These are phyloP conservation scores for Claviceps fusiformis DNA, from an alignment of 2,329 filamentous ascomycete species.

Conservation along the genomic window DNA sequence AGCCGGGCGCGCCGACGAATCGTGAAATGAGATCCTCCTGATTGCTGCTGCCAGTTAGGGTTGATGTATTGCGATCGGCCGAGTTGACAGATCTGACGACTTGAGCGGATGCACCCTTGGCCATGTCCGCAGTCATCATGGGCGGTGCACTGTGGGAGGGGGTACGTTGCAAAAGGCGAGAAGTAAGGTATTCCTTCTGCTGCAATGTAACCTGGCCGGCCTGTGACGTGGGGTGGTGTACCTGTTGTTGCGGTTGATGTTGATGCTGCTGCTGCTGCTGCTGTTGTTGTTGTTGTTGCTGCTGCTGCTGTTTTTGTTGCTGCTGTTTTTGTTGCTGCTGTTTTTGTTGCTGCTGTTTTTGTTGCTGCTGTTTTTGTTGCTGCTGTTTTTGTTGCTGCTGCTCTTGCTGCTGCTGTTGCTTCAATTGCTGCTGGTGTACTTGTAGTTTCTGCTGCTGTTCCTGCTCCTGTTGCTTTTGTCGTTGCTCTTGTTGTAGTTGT, in stretches of 20 bases:
- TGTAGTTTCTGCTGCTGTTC: background rate
- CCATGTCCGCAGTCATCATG: conserved; percentile 48
- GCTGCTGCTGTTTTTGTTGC: background rate
- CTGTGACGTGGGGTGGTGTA: conserved; percentile 4
- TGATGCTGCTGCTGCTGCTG: background rate
- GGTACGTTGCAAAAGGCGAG: conserved; percentile 50
- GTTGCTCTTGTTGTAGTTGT: background rate
- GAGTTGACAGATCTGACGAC: conserved; percentile 20
- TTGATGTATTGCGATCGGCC: conserved; percentile 14
- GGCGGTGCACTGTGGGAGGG: conserved; percentile 48
- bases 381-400: background rate
- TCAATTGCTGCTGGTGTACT: background rate
- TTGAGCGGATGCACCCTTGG: conserved; percentile 24
- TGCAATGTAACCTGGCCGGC: conserved; percentile 29
- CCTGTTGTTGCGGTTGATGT: background rate
- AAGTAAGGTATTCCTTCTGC: conserved; percentile 54
- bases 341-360: background rate
- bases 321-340: background rate
- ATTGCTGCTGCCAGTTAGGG: conserved; percentile 20
- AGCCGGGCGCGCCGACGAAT: conserved; percentile 40
- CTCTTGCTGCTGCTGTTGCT: background rate
- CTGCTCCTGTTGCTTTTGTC: background rate
- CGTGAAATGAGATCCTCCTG: conserved; percentile 42
- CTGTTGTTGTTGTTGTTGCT: background rate
- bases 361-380: background rate